Conservation (phyloP, 495 filamentous ascomycete species). For the Thozetella sp. region DNA sequence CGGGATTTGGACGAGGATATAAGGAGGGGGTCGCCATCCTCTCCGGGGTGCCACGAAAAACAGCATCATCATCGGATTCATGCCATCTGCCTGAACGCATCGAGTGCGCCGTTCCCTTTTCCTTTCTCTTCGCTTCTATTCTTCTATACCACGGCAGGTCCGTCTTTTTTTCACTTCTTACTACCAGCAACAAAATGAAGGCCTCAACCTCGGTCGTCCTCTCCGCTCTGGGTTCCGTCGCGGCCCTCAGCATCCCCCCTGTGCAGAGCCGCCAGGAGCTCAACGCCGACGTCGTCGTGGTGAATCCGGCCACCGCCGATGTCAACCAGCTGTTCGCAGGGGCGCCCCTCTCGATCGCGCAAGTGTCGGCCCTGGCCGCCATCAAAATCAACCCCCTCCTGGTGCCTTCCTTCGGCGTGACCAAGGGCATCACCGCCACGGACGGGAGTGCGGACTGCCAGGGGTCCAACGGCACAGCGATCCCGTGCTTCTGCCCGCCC, state of each 20-base stretch:
- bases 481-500: conserved; percentile 15
- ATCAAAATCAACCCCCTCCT: not conserved
- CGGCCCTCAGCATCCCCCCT: not conserved
- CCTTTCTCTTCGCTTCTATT: not conserved
- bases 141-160: not conserved
- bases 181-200: not conserved
- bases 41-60: not conserved
- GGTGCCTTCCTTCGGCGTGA: not conserved
- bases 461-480: conserved; percentile 12
- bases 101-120: not conserved
- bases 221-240: not conserved
- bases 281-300: not conserved
- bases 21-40: not conserved
- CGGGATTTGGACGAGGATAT: not conserved
- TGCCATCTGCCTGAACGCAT: not conserved
- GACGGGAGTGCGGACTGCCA: conserved; percentile 2
- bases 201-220: not conserved
- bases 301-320: not conserved
- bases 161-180: not conserved
- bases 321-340: not conserved
- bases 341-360: not conserved
- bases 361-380: not conserved
- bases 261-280: not conserved
- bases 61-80: not conserved
- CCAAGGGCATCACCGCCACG: not conserved